These are phyloP conservation scores for Termitomyces sp. DNA, from an alignment of 768 basidiomycete species.

Conservation along the genomic window DNA sequence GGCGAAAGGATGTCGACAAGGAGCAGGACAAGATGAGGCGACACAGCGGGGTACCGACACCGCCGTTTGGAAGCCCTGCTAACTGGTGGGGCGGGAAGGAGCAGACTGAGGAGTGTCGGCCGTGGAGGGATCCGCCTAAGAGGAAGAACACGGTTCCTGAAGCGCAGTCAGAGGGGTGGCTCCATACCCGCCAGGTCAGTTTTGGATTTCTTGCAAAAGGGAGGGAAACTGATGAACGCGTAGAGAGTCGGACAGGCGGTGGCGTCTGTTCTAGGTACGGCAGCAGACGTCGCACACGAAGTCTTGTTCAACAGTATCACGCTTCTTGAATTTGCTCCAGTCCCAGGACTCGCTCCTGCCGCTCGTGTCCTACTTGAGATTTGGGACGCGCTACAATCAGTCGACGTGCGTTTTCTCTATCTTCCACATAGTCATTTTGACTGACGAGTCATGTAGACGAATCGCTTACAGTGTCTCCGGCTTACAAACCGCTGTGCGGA, in stretches of 20 bases:
- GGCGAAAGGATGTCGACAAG: background rate
- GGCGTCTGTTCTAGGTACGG: conserved; percentile 33
- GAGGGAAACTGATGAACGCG: conserved; percentile 8
- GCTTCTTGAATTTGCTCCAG: conserved; percentile 42
- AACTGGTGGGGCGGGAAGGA: background rate
- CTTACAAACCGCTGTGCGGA: conserved; percentile 71
- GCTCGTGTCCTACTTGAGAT: conserved; percentile 49
- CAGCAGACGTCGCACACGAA: conserved; percentile 38
- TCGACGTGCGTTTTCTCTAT: conserved; percentile 44
- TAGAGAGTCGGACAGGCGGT: conserved; percentile 32
- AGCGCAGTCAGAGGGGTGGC: conserved; percentile 33
- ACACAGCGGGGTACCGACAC: background rate
- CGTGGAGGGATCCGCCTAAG: conserved; percentile 17
- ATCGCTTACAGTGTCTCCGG: conserved; percentile 60
- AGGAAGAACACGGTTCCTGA: conserved; percentile 28
- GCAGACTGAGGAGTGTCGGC: background rate
- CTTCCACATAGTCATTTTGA: background rate
- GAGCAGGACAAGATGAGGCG: background rate
- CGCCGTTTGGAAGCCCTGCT: background rate
- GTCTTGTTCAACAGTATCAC: conserved; percentile 34
- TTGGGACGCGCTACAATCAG: conserved; percentile 57
- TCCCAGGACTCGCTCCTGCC: conserved; percentile 48
- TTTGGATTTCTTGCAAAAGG: background rate
- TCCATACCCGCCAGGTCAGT: conserved; percentile 28
- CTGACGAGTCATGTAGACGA: conserved; percentile 30